Evolutionary conservation across 495 filamentous ascomycete species (phyloP).

Genomic region (Monascus purpureus): DNA sequence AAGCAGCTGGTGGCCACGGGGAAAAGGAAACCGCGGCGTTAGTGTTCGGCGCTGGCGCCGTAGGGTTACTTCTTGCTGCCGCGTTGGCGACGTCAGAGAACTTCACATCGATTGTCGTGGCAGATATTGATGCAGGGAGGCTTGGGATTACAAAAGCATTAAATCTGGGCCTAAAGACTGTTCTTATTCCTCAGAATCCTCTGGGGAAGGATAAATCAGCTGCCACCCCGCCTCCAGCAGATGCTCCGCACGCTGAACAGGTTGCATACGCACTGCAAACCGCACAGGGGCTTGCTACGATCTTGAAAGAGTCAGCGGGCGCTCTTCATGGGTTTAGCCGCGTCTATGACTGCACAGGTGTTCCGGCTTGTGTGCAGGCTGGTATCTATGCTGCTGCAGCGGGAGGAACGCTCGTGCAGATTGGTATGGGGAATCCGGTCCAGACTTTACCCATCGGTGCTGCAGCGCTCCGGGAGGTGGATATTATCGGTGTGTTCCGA

Average conservation of each 20-base stretch:
- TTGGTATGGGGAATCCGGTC: slow-evolving; percentile 88
- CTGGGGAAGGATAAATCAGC: slow-evolving; percentile 7
- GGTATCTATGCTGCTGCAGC: slow-evolving; percentile 69
- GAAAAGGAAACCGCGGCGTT: slow-evolving; percentile 43
- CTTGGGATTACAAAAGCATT: slow-evolving; percentile 59
- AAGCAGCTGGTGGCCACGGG: slow-evolving; percentile 8
- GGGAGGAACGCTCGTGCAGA: slow-evolving; percentile 71
- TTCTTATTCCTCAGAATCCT: slow-evolving; percentile 42
- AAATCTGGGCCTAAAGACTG: slow-evolving; percentile 47
- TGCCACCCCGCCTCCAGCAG: slow-evolving; percentile 19
- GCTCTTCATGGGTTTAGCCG: slow-evolving; percentile 54
- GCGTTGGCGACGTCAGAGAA: slow-evolving; percentile 46
- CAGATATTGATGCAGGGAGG: slow-evolving; percentile 63
- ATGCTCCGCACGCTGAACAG: slow-evolving; percentile 29
- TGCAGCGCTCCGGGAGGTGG: slow-evolving; percentile 76
- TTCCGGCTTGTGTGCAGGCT: slow-evolving; percentile 73
- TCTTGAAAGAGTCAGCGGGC: slow-evolving; percentile 25
- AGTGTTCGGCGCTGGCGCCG: slow-evolving; percentile 69
- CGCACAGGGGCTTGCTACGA: slow-evolving; percentile 30
- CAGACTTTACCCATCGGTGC: slow-evolving; percentile 76
- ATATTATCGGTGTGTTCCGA: slow-evolving; percentile 83
- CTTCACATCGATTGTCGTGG: slow-evolving; percentile 60
- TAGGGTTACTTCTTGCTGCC: slow-evolving; percentile 59
- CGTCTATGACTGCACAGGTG: slow-evolving; percentile 86
- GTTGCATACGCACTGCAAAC: slow-evolving; percentile 22